phyloP scores from a whole-genome alignment of 192 early-diverging fungal species.

The Dissophora globulifera region DNA sequence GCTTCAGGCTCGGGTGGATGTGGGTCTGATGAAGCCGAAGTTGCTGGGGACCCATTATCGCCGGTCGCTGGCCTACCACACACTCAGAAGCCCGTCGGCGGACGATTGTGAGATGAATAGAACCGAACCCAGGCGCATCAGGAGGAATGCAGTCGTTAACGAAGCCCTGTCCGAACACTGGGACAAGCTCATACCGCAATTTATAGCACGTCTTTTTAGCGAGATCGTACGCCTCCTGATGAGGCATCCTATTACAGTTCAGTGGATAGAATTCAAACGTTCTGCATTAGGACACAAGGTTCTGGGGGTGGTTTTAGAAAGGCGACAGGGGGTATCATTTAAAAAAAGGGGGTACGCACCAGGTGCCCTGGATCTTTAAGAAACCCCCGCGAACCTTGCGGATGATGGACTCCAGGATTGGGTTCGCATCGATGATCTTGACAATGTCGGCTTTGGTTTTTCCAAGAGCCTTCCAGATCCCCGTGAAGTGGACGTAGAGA shows the following conservation, averaged over 20 bases:
- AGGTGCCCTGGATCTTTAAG: conserved; percentile 70
- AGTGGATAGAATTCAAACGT: no score
- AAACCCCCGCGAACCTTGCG: conserved; percentile 70
- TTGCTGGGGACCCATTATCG: conserved; percentile 31
- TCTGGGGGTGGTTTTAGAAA: no score
- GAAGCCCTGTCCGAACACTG: conserved; percentile 44
- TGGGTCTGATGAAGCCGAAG: conserved; percentile 44
- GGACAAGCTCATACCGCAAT: conserved; percentile 43
- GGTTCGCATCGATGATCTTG: conserved; percentile 69
- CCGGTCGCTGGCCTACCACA: conserved; percentile 34
- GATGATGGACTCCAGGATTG: conserved; percentile 60
- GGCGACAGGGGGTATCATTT: no score
- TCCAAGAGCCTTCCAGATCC: conserved; percentile 69
- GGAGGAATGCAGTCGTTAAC: conserved; percentile 52
- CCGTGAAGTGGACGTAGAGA: conserved; percentile 69
- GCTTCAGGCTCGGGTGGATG: conserved; percentile 40
- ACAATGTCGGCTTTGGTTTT: conserved; percentile 70
- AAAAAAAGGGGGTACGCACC: no score
- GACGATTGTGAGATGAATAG: conserved; percentile 40
- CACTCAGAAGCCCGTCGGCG: conserved; percentile 48
- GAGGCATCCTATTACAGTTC: conserved; percentile 53
- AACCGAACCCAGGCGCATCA: conserved; percentile 39
- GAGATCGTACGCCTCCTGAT: conserved; percentile 46
- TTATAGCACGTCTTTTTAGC: conserved; percentile 52
- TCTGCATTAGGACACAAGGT: no score